phyloP scores from a whole-genome alignment of 176 grass and related monocot species.

The Ampelocalamus luodianensis region DNA sequence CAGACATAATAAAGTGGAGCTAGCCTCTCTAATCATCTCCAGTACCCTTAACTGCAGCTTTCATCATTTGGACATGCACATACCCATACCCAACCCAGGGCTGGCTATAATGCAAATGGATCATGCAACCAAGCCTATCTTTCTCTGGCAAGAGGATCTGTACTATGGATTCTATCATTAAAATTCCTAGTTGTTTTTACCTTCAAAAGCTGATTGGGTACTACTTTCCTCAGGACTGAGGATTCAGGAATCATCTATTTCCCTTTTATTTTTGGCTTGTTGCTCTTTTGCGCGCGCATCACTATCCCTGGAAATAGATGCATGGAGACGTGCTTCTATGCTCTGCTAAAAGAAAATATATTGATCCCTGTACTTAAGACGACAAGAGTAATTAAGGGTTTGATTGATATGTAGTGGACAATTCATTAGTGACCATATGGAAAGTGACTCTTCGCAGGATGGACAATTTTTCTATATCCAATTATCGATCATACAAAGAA shows the following conservation, averaged over 20 bases:
- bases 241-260: not conserved
- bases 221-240: constrained; percentile 11
- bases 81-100: constrained; percentile 7
- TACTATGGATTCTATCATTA: constrained; percentile 3
- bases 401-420: not conserved
- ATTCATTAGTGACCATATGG: not conserved
- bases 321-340: too few species aligned
- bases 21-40: constrained; percentile 57
- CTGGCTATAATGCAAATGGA: constrained; percentile 19
- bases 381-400: not conserved
- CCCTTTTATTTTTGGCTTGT: not conserved
- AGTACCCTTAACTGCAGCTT: constrained; percentile 50
- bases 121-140: constrained; percentile 26
- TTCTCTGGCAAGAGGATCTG: constrained; percentile 48
- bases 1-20: constrained; percentile 60
- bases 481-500: not conserved
- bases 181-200: not conserved
- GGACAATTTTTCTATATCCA: not conserved
- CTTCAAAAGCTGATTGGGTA: constrained; percentile 27
- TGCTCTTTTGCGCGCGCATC: not conserved
- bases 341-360: too few species aligned
- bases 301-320: too few species aligned
- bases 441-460: not conserved
- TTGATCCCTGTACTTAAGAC: not conserved
- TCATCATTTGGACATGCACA: constrained; percentile 42